phyloP scores from a whole-genome alignment of 1,139 yeast genomes.

The Suhomyces guaymorum region DNA sequence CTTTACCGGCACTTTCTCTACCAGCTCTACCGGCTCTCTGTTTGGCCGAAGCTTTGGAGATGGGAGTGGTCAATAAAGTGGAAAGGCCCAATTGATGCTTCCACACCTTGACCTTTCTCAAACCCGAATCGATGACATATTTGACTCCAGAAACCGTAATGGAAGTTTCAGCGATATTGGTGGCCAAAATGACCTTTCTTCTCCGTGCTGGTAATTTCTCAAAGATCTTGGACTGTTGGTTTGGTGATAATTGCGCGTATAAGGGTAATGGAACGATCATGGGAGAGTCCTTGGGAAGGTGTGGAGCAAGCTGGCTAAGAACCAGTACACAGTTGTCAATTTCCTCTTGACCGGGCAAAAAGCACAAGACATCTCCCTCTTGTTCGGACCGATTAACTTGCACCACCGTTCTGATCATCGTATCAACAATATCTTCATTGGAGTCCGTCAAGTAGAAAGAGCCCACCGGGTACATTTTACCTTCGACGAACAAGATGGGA shows the following conservation, averaged over 20 bases:
- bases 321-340: conserved; percentile 80
- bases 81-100: conserved; percentile 89
- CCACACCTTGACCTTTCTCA: conserved; percentile 93
- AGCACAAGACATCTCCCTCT: conserved; percentile 85
- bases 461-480: conserved; percentile 84
- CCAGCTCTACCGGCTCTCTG: conserved; percentile 99
- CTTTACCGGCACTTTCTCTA: conserved; percentile 89
- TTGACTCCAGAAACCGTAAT: conserved; percentile 95
- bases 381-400: conserved; percentile 80
- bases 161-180: conserved; percentile 97
- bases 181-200: conserved; percentile 84
- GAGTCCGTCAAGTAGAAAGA: conserved; percentile 59
- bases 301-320: conserved; percentile 60
- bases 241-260: conserved; percentile 90
- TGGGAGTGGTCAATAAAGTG: conserved; percentile 85
- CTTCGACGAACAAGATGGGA: conserved; percentile 82
- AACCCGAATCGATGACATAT: conserved; percentile 89
- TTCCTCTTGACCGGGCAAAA: conserved; percentile 96
- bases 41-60: conserved; percentile 90
- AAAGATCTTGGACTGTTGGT: conserved; percentile 78
- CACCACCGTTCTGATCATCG: conserved; percentile 69
- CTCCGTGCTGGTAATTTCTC: conserved; percentile 56
- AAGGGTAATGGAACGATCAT: conserved; percentile 74
- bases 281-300: conserved; percentile 75
- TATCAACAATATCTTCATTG: conserved; percentile 81